Conservation (phyloP, 1,284 basidiomycete genomes). For the Cryptococcus amylolentus region DNA sequence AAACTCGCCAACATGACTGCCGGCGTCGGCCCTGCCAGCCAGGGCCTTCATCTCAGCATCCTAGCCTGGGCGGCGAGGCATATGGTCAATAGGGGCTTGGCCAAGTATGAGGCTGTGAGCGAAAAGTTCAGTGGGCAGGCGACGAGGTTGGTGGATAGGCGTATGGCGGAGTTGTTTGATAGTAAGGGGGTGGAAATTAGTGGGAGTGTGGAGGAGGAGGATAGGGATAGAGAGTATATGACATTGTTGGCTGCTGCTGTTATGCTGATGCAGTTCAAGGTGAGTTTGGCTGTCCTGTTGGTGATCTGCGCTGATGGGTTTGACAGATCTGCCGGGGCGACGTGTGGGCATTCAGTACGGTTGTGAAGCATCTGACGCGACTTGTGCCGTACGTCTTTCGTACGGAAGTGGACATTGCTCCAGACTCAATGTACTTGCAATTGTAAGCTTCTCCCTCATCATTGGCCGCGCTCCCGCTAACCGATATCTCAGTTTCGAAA, state of each 20-base stretch:
- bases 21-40: slow-evolving; percentile 13
- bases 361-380: slow-evolving; percentile 19
- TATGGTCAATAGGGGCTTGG: slow-evolving; percentile 32
- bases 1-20: slow-evolving; percentile 20
- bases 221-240: slow-evolving; percentile 22
- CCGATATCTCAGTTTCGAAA: slow-evolving; percentile 27
- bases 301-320: neutral
- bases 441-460: slow-evolving; percentile 22
- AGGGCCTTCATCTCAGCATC: slow-evolving; percentile 31
- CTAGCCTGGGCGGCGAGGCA: slow-evolving; percentile 39
- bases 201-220: neutral
- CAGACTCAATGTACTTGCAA: slow-evolving; percentile 25
- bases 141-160: slow-evolving; percentile 13
- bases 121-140: slow-evolving; percentile 32
- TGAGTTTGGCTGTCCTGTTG: slow-evolving; percentile 10
- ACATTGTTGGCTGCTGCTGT: slow-evolving; percentile 32
- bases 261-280: slow-evolving; percentile 41
- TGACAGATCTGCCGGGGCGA: slow-evolving; percentile 38
- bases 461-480: neutral
- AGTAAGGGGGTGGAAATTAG: slow-evolving; percentile 5
- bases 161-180: slow-evolving; percentile 16
- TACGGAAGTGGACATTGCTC: slow-evolving; percentile 7
- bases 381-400: slow-evolving; percentile 20
- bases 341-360: slow-evolving; percentile 33
- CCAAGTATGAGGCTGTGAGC: slow-evolving; percentile 32